Conservation (phyloP, 2,329 filamentous ascomycete genomes). For the Teratosphaeria epicoccoides region DNA sequence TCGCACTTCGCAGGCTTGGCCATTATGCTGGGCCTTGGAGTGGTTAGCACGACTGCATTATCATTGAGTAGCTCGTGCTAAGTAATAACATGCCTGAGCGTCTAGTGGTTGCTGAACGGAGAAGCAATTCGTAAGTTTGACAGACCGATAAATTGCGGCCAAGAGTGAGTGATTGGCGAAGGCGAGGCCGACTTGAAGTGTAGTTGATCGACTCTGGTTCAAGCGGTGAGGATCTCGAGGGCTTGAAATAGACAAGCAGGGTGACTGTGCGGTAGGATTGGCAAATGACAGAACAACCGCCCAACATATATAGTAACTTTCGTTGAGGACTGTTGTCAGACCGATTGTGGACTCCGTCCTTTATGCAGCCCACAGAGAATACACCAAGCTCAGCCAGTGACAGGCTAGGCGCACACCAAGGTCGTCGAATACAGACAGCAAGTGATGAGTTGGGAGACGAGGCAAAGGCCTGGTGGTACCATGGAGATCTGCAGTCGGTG, state of each 20-base stretch:
- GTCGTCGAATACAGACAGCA: slow-evolving; percentile 20
- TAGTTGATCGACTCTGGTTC: not conserved
- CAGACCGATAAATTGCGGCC: too few species aligned
- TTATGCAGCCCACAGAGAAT: slow-evolving; percentile 16
- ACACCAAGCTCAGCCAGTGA: slow-evolving; percentile 19
- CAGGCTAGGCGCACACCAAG: slow-evolving; percentile 23
- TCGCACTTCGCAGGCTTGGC: slow-evolving; percentile 38
- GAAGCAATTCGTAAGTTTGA: too few species aligned
- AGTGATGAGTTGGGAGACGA: slow-evolving; percentile 24
- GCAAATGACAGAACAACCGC: not conserved
- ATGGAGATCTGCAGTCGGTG: slow-evolving; percentile 22
- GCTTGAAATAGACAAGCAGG: not conserved
- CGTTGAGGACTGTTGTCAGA: slow-evolving; percentile 5
- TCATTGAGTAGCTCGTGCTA: not conserved
- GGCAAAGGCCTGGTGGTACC: slow-evolving; percentile 26
- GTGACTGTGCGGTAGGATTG: not conserved
- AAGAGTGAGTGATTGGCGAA: too few species aligned
- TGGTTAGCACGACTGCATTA: not conserved
- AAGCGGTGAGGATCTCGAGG: not conserved
- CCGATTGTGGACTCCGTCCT: slow-evolving; percentile 13
- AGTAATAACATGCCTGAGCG: not conserved
- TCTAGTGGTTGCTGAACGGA: too few species aligned
- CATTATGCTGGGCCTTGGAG: slow-evolving; percentile 24
- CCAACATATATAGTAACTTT: not conserved
- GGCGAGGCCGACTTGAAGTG: not conserved